Base-by-base conservation (phyloP, 2,329 filamentous ascomycete genomes). In the Neofusicoccum cordaticola region DNA sequence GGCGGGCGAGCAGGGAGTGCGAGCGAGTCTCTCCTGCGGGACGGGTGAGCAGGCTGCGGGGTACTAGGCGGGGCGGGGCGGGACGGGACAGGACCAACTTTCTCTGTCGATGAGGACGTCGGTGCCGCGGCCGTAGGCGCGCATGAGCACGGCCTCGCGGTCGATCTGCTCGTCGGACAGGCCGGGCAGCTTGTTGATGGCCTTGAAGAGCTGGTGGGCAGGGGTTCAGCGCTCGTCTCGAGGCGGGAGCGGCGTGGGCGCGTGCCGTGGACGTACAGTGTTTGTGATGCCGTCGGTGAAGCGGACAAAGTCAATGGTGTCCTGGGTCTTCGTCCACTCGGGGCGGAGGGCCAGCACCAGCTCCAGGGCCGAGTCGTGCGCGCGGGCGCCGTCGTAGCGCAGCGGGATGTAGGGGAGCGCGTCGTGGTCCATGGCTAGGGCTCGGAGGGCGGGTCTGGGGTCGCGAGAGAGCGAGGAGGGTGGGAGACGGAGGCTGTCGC, bases 271-370 rank as follows among this genome's bases (percentile, higher is more conserved):
- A 82, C 84, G 70, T 79, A 87, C 85, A 69, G 93, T 98, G 80
- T 99, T 99, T 69, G 95, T 99, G 80, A 98, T 99, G 74, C 95
- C 95, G 73, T 99, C 95, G 44, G 93, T 99, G 82, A 98, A 99
- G 68, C 91, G 89, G 69, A 92, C 85, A 74, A 98, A 92, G 73
- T 95, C 88, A 71, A 99, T 85, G 48, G 89, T 86, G 65, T 91
- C 90, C 68, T 88, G 87, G 41, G 85, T 82, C 53, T 85, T 84
- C 69, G 88, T 84, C 95, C 95, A 99, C 71, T 96, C 88, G 11
- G 93, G 93, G 66, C 89, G 86, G 67, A 97, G 83, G 34, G 91
- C 86, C 70, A 92, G 83, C 72, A 97, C 88, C 68, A 99, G 86
- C 68, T 86, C 85, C 67, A 91, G 83, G 62, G 93, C 94, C 19